Base-by-base conservation (phyloP, 1,139 yeast species). In the Candida sp. region DNA sequence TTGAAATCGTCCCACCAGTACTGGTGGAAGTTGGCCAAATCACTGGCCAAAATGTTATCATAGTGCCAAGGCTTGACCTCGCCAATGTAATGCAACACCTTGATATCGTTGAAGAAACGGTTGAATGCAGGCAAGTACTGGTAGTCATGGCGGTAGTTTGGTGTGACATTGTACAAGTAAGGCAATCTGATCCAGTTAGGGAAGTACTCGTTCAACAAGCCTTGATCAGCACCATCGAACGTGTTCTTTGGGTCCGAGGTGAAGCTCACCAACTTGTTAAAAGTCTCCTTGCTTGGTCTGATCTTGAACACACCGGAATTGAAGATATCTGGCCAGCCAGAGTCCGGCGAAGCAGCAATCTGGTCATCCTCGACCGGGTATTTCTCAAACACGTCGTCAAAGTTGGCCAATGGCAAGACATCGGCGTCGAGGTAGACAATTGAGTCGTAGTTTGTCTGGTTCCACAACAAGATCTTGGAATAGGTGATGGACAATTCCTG, bases 1-100 rank as follows among this genome's bases (percentile, higher is more conserved):
- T 68, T 67, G 54, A 72, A 73, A n/a, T 57, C 61, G 39, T 62
- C 61, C 80, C 81, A 72, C 78, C 79, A 71, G 52, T 63, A 59
- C 48, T 66, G 65, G 58, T 65, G 68, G 51, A 69, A 65, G 48
- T 65, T 62, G 9, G 52, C 51, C 31, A 57, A 57, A 46, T 58
- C 61, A 32, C 53, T 47, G 6, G 50, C 32, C 42, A 58, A 58
- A 11, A 58, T 51, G 42, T 58, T 55, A 42, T 60, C 65, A 30
- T 62, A 54, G 51, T 61, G 62, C 74, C 74, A 70, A 17, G 75
- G 75, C 56, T 70, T 70, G 31, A 50, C 41, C 7, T 49, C 53
- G 2, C 75, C 74, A 49, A 69, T 67, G 54, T 60, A 70, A 53
- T 70, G 75, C 42, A 69, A 60, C 27, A 65, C 52, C 47, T 65